Percentiles rank a stretch among this genome's conserved stretches.
phyloP scores from a whole-genome alignment of 768 basidiomycete genomes.

The Clathrus columnatus region DNA sequence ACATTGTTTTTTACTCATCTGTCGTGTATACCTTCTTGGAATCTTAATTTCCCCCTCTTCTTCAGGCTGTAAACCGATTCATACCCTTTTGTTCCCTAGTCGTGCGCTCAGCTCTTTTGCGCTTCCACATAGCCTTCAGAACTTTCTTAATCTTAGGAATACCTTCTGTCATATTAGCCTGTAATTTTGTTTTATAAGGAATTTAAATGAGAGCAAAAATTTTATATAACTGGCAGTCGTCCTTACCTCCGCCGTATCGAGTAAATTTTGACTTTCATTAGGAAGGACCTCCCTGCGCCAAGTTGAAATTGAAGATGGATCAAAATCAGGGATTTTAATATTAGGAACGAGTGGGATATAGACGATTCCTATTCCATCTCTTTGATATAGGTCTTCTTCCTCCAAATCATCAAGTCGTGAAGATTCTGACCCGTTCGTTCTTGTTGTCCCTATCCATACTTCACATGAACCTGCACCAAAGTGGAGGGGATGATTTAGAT shows the following conservation, averaged over 20 bases:
- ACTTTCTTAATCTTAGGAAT: slow-evolving; percentile 15
- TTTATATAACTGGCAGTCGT: no score
- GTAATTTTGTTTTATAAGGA: not conserved
- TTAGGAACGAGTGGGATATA: slow-evolving; percentile 20
- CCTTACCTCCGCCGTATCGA: slow-evolving; percentile 16
- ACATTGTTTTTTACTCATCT: no score
- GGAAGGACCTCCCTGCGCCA: slow-evolving; percentile 14
- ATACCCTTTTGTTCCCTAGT: no score
- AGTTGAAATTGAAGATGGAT: slow-evolving; percentile 17
- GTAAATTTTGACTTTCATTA: slow-evolving; percentile 17
- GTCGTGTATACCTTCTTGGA: no score
- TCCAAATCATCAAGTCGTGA: slow-evolving; percentile 14
- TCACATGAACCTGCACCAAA: slow-evolving; percentile 10
- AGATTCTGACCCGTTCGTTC: slow-evolving; percentile 9
- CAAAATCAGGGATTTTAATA: slow-evolving; percentile 14
- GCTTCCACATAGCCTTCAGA: slow-evolving; percentile 17
- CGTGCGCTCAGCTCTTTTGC: slow-evolving; percentile 15
- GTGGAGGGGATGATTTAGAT: not conserved
- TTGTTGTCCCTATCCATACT: slow-evolving; percentile 20
- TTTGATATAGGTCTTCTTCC: slow-evolving; percentile 14
- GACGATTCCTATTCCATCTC: slow-evolving; percentile 20
- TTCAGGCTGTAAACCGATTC: no score
- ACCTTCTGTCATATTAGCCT: slow-evolving; percentile 18
- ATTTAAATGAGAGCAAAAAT: no score
- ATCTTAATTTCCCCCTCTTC: no score